phyloP scores from a whole-genome alignment of 1,139 yeast genomes.

The Martiniozyma asiatica region DNA sequence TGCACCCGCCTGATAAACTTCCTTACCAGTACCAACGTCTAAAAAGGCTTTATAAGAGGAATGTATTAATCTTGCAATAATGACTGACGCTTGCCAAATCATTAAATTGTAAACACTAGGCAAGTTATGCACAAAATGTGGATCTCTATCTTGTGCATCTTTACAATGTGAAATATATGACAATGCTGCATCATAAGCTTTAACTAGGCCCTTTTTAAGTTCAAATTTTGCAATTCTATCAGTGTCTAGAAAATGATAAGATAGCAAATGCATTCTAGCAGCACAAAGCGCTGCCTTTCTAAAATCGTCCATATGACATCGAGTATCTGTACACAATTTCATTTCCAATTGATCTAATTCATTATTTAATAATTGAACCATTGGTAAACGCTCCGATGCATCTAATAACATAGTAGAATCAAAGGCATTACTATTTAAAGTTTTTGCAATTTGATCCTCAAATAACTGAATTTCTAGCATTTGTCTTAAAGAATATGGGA shows the following conservation, averaged over 20 bases:
- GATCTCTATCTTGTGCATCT: slow-evolving; percentile 45
- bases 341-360: slow-evolving; percentile 69
- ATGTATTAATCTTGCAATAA: slow-evolving; percentile 66
- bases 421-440: slow-evolving; percentile 60
- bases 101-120: slow-evolving; percentile 76
- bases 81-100: slow-evolving; percentile 86
- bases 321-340: slow-evolving; percentile 26
- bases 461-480: slow-evolving; percentile 76
- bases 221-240: slow-evolving; percentile 45
- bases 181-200: slow-evolving; percentile 69
- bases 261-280: slow-evolving; percentile 65
- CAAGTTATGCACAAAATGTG: slow-evolving; percentile 56
- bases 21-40: slow-evolving; percentile 64
- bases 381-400: slow-evolving; percentile 58
- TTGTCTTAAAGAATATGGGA: slow-evolving; percentile 54
- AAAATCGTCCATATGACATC: slow-evolving; percentile 43
- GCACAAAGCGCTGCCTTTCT: slow-evolving; percentile 58
- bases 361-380: slow-evolving; percentile 55
- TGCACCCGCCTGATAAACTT: slow-evolving; percentile 59
- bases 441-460: slow-evolving; percentile 74
- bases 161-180: slow-evolving; percentile 58
- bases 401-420: slow-evolving; percentile 60
- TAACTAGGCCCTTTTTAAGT: slow-evolving; percentile 60
- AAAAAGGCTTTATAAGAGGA: slow-evolving; percentile 56
- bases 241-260: slow-evolving; percentile 72